Base-by-base conservation (phyloP, 345 rosid genomes). In the Cochlearia excelsa region DNA sequence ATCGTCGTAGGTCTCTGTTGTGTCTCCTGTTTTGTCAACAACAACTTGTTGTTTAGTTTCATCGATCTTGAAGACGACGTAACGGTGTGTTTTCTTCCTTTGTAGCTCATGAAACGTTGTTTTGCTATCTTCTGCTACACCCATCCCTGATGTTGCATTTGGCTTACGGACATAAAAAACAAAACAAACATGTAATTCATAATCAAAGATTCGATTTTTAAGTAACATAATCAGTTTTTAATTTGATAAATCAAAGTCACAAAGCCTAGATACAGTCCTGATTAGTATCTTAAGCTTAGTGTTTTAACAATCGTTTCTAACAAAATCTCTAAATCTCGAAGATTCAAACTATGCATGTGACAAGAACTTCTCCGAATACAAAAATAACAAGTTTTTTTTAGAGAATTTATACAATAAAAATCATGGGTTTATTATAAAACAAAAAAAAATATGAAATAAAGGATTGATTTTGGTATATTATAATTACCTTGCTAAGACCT, bases 131-230 rank as follows among this genome's bases (percentile, higher is more conserved):
- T 82, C 90, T 27, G 82, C 82, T 39, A 86, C 87, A 0, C 89
- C 89, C 88, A 91, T 81, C 39, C 95, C 96, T 1, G 96, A 84
- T 6, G 80, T 67, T 42, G 96, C 88, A 80, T 81, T 91, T 23
- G 82, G 78, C 98, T 91, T 16, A 16, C 23, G 74, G 3, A 70
- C 43, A 47, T 3, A 40, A 9, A 28, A 54, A 1, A 31, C 10
- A 54, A 9, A 11, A 27, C 8, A 43, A 5, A 35, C 5, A 43
- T 33, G 35, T 16, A 16, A 16, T 16, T 16, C 23, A 33, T 33
- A 3, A 29, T 27, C 23, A 49, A 59, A 44, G 42, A 54, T 28
- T 39, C 62, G 26, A 46, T 53, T 52, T 68, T 59, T 59, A 3
- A 33, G 2, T 10, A 26, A 16, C 23, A 16, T 16, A 16, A 16